A percentile compares a stretch with the other conserved stretches of the same genome.
Evolutionary conservation across 2,329 filamentous ascomycete species (phyloP).

Genomic region (Ophiostoma himal-ulmi): DNA sequence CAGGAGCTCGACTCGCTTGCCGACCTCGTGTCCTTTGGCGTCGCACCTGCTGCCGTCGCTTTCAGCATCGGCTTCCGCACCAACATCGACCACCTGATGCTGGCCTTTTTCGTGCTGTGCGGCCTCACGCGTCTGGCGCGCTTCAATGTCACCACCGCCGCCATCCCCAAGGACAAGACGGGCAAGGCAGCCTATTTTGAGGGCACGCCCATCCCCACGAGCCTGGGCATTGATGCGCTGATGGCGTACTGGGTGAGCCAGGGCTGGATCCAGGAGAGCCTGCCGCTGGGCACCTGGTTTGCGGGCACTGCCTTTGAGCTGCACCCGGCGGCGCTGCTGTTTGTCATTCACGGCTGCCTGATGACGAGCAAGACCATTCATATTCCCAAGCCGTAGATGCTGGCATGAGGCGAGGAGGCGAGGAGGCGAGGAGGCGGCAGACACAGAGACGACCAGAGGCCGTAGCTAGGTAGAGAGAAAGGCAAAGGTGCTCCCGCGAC

Average conservation of each 20-base stretch:
- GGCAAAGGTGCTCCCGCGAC: too few species aligned
- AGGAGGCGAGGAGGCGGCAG: neutral
- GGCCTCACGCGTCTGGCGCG: constrained; percentile 88
- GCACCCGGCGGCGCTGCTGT: constrained; percentile 75
- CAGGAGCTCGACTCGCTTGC: constrained; percentile 95
- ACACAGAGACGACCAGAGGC: too few species aligned
- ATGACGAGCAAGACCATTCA: constrained; percentile 96
- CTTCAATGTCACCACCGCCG: constrained; percentile 92
- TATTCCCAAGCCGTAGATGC: constrained; percentile 71
- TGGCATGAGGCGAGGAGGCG: neutral
- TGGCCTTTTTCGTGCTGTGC: constrained; percentile 89
- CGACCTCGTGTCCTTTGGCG: constrained; percentile 92
- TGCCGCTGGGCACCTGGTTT: constrained; percentile 70
- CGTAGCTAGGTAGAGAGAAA: too few species aligned
- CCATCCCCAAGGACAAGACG: constrained; percentile 81
- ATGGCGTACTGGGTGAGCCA: constrained; percentile 88
- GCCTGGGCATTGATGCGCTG: constrained; percentile 68
- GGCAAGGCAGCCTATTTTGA: constrained; percentile 97
- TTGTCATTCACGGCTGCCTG: constrained; percentile 80
- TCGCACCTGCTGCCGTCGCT: constrained; percentile 78
- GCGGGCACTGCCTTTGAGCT: constrained; percentile 68
- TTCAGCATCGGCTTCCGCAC: constrained; percentile 88
- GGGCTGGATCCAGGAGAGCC: constrained; percentile 68
- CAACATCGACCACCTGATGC: constrained; percentile 67
- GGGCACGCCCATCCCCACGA: constrained; percentile 92